Percentiles rank a stretch among this genome's conserved stretches.
Evolutionary conservation across 306 rosid species (phyloP).

Genomic region (Gastrolobium villosum): DNA sequence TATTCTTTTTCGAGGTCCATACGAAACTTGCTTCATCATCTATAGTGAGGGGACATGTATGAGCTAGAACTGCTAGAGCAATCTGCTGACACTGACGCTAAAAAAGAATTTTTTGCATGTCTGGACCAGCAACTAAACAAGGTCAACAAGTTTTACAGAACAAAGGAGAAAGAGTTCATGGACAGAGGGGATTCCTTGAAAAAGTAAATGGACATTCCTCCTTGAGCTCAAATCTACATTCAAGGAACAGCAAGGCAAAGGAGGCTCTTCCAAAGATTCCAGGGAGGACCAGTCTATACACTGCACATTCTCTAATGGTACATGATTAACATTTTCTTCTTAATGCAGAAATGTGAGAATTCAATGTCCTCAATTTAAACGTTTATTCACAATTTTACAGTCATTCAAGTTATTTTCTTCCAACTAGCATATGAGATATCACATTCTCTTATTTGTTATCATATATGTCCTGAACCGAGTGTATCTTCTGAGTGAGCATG

Average conservation of each 20-base stretch:
- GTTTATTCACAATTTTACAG: slow-evolving; percentile 19
- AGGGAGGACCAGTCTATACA: slow-evolving; percentile 87
- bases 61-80: slow-evolving; percentile 91
- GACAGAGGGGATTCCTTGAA: slow-evolving; percentile 87
- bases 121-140: slow-evolving; percentile 88
- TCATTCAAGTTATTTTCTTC: slow-evolving; percentile 10
- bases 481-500: not conserved
- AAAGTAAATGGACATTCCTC: slow-evolving; percentile 90
- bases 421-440: not conserved
- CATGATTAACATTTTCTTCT: slow-evolving; percentile 14
- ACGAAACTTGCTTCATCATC: slow-evolving; percentile 84
- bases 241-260: slow-evolving; percentile 59
- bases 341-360: not conserved
- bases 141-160: slow-evolving; percentile 84
- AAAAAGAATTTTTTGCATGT: slow-evolving; percentile 86
- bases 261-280: slow-evolving; percentile 56
- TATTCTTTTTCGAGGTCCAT: slow-evolving; percentile 68
- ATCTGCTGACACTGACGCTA: slow-evolving; percentile 80
- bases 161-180: slow-evolving; percentile 84
- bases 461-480: not conserved
- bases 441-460: not conserved
- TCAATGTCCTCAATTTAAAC: slow-evolving; percentile 23
- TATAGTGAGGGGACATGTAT: slow-evolving; percentile 79
- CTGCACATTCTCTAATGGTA: slow-evolving; percentile 87
- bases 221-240: slow-evolving; percentile 69